Base-by-base conservation (phyloP, 129 eudicot genomes). In the Flaveria trinervia region DNA sequence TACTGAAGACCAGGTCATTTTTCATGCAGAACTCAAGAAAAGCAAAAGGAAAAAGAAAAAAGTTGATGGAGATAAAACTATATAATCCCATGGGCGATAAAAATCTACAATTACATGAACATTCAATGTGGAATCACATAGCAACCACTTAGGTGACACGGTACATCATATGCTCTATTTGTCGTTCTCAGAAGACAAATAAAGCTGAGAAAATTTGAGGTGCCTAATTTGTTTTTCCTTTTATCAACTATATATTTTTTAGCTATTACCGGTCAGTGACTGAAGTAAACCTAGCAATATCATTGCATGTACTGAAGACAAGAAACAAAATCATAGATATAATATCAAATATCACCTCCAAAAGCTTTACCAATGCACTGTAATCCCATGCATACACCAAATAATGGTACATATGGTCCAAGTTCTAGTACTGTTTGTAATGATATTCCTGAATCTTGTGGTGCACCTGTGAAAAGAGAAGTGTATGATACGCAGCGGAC, bases 311-410 rank as follows among this genome's bases (percentile, higher is more conserved):
- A 51, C 48, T 71, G 16, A 71, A 71, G 17, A 54, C 28, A 18
- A 14, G 28, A 33, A 33, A 72, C 12, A 71, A n/a, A 22, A 50
- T 15, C 12, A 52, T 16, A 17, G n/a, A 20, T 68, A 23, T 0
- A 12, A n/a, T 11, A 15, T 13, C 22, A 14, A 56, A 43, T 30
- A 49, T 84, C 43, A 85, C 98, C 97, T 85, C 97, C 96, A 81
- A 93, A 93, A 59, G 98, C 97, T 71, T 93, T 96, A 33, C 97
- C 98, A 65, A 93, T 93, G 88, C 97, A 93, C 74, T 93, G 98
- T 86, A 93, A 70, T 25, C 98, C 98, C 93, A 93, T 87, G 80
- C 97, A 93, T 65, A 93, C 98, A 81, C 98, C 98, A 79, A 90
- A 93, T 70, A 93, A n/a, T 18, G 98, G 98, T 48, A 93, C 79